These are phyloP conservation scores for Ceratobasidium sp. DNA, from an alignment of 1,284 basidiomycete genomes.

Conservation along the genomic window DNA sequence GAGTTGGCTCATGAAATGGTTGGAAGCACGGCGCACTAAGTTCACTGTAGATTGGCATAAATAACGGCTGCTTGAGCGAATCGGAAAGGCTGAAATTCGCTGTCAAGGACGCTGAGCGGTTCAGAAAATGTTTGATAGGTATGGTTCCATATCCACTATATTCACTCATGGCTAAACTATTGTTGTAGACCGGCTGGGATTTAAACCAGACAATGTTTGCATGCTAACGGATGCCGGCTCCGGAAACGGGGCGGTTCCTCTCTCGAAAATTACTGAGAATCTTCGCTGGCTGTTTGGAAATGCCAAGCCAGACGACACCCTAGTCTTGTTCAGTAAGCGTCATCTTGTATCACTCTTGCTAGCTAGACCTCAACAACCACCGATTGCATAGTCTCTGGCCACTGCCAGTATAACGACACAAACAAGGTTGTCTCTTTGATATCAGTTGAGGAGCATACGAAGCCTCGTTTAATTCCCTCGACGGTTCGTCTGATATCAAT, in stretches of 20 bases:
- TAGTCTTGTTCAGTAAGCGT: slow-evolving; percentile 26
- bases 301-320: not conserved
- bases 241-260: not conserved
- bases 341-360: not conserved
- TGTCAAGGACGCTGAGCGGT: slow-evolving; percentile 12
- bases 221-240: not conserved
- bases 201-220: not conserved
- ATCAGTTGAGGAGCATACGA: not conserved
- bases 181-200: not conserved
- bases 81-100: not conserved
- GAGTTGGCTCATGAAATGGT: not conserved
- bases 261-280: not conserved
- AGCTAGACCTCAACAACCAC: not conserved
- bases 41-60: slow-evolving; percentile 26
- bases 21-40: not conserved
- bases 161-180: not conserved
- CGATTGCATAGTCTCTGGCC: slow-evolving; percentile 23
- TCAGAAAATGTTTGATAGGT: slow-evolving; percentile 12
- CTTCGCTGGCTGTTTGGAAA: slow-evolving; percentile 14
- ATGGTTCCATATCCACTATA: not conserved
- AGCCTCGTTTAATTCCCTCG: not conserved
- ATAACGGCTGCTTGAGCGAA: not conserved
- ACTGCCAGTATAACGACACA: not conserved
- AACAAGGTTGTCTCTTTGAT: slow-evolving; percentile 25
- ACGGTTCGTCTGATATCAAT: not conserved